phyloP scores from a whole-genome alignment of 2,329 filamentous ascomycete species.

The Ilyonectria destructans region DNA sequence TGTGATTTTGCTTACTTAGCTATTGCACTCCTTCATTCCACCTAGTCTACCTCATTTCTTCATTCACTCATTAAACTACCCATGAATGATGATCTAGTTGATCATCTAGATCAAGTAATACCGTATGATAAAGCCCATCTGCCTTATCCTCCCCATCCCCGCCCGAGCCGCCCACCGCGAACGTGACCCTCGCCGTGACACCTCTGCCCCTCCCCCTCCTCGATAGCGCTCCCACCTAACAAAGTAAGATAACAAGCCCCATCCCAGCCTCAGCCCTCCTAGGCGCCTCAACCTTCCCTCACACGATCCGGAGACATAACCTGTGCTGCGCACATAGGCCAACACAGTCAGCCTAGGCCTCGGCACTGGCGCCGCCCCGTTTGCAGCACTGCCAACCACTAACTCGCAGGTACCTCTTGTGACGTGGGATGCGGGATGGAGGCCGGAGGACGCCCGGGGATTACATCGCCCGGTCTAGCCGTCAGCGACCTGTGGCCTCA shows the following conservation, averaged over 20 bases:
- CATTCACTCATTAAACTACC: background rate
- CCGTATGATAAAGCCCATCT: background rate
- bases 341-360: slow-evolving; percentile 5
- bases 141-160: background rate
- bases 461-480: slow-evolving; percentile 30
- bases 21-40: background rate
- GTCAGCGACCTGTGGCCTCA: slow-evolving; percentile 22
- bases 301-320: background rate
- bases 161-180: slow-evolving; percentile 2
- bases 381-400: background rate
- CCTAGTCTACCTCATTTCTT: background rate
- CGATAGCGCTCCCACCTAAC: slow-evolving; percentile 12
- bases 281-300: background rate
- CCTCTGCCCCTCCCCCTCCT: slow-evolving; percentile 13
- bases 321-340: background rate
- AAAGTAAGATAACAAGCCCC: slow-evolving; percentile 28
- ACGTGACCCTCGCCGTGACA: slow-evolving; percentile 5
- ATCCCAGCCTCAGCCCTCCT: slow-evolving; percentile 22
- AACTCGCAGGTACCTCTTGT: background rate
- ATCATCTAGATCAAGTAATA: background rate
- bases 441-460: background rate
- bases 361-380: background rate
- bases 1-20: background rate
- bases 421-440: background rate
- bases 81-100: background rate